These are phyloP conservation scores for Achlya hypogyna DNA, from an alignment of 352 stramenopile genomes.

Conservation along the genomic window DNA sequence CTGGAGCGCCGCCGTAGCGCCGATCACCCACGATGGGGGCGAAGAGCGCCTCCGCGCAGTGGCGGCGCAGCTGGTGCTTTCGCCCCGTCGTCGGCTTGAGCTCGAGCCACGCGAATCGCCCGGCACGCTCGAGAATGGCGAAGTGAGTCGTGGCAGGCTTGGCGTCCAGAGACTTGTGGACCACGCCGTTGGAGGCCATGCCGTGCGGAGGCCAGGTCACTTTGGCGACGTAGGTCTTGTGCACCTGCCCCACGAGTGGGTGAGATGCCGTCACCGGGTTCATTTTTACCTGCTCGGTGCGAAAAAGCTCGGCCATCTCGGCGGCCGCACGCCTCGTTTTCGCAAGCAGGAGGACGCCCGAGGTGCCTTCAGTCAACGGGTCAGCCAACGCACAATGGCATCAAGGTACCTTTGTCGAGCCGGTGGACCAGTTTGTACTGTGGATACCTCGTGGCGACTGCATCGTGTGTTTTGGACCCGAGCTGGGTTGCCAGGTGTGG, in stretches of 20 bases:
- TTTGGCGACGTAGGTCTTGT: constrained; percentile 14
- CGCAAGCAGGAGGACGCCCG: constrained; percentile 9
- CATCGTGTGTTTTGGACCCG: constrained; percentile 6
- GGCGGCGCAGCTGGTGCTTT: constrained; percentile 17
- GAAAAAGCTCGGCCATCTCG: constrained; percentile 15
- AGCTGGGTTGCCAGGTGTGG: constrained; percentile 11
- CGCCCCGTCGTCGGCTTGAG: constrained; percentile 19
- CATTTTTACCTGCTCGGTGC: background rate
- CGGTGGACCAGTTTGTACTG: constrained; percentile 19
- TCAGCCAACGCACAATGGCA: background rate
- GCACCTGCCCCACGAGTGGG: background rate
- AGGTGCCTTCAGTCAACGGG: background rate
- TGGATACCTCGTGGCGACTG: constrained; percentile 4
- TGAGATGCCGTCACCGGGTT: background rate
- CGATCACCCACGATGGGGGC: constrained; percentile 9
- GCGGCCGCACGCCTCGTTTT: constrained; percentile 12
- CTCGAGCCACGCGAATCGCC: constrained; percentile 1
- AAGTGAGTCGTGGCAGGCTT: constrained; percentile 1
- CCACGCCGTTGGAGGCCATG: background rate
- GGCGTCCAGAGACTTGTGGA: background rate
- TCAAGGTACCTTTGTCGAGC: constrained; percentile 13
- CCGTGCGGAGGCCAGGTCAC: background rate
- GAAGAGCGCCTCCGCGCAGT: constrained; percentile 1
- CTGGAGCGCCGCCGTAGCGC: background rate
- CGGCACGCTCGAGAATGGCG: background rate